Conservation (phyloP, 2,329 filamentous ascomycete species). For the Onygena corvina region DNA sequence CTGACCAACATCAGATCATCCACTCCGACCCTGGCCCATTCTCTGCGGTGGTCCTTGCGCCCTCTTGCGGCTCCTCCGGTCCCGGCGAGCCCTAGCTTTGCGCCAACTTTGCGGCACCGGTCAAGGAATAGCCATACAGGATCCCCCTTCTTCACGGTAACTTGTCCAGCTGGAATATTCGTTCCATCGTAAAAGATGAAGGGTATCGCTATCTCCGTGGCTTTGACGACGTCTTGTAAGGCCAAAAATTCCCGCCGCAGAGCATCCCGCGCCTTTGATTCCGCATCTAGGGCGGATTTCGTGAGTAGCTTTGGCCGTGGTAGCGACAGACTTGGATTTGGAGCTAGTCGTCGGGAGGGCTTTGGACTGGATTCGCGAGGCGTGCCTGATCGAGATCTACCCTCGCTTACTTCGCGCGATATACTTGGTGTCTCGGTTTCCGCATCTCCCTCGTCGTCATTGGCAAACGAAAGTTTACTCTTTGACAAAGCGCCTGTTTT, state of each 20-base stretch:
- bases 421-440: constrained; percentile 27
- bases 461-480: constrained; percentile 48
- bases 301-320: constrained; percentile 61
- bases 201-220: constrained; percentile 76
- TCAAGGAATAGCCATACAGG: constrained; percentile 88
- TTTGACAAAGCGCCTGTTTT: constrained; percentile 43
- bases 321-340: constrained; percentile 31
- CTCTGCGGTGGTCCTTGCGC: constrained; percentile 52
- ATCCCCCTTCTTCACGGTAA: constrained; percentile 85
- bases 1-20: constrained; percentile 91
- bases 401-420: constrained; percentile 25
- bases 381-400: constrained; percentile 29
- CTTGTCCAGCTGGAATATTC: constrained; percentile 71
- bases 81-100: constrained; percentile 62
- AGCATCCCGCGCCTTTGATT: constrained; percentile 63
- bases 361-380: constrained; percentile 24
- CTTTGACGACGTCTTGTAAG: constrained; percentile 76
- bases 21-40: constrained; percentile 88
- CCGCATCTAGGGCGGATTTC: constrained; percentile 63
- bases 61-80: constrained; percentile 36
- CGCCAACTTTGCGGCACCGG: constrained; percentile 78
- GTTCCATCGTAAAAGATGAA: constrained; percentile 97
- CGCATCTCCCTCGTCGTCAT: constrained; percentile 52
- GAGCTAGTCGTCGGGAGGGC: constrained; percentile 27
- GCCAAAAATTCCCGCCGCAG: constrained; percentile 68